Percentiles rank a stretch among this genome's conserved stretches.
phyloP scores from a whole-genome alignment of 23 red algal species.

The Chondrus crispus region DNA sequence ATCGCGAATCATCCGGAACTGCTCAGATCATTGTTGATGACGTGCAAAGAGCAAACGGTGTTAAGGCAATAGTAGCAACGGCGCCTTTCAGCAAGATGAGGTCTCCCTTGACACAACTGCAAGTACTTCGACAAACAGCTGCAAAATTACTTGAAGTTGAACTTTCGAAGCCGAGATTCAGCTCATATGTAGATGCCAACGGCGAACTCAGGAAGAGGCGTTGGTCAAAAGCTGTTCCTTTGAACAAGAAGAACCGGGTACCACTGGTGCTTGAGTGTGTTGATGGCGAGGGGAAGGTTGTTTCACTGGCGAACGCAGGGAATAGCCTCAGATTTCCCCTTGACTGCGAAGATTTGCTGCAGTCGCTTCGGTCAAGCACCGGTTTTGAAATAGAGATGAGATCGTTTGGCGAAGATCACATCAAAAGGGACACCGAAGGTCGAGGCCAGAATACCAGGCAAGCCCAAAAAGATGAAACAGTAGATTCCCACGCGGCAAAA shows the following conservation, averaged over 20 bases:
- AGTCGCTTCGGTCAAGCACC: slow-evolving; percentile 14
- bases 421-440: not conserved
- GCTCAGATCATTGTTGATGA: slow-evolving; percentile 71
- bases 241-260: slow-evolving; percentile 32
- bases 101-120: not conserved
- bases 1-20: slow-evolving; percentile 53
- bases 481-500: too few species aligned
- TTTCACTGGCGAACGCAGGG: not conserved
- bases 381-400: not conserved
- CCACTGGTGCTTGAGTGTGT: slow-evolving; percentile 31
- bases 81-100: slow-evolving; percentile 13
- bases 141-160: not conserved
- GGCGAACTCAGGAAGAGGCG: slow-evolving; percentile 11
- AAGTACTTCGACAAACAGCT: slow-evolving; percentile 5
- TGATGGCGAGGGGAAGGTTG: slow-evolving; percentile 17
- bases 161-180: not conserved
- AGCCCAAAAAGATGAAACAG: not conserved
- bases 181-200: not conserved
- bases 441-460: not conserved
- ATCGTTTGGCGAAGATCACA: not conserved
- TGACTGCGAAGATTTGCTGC: not conserved
- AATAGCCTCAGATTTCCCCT: slow-evolving; percentile 35
- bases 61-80: slow-evolving; percentile 21
- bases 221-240: slow-evolving; percentile 13
- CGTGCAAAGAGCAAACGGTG: slow-evolving; percentile 49